phyloP scores from a whole-genome alignment of 331 rosid genomes.

The Dryas integrifolia region DNA sequence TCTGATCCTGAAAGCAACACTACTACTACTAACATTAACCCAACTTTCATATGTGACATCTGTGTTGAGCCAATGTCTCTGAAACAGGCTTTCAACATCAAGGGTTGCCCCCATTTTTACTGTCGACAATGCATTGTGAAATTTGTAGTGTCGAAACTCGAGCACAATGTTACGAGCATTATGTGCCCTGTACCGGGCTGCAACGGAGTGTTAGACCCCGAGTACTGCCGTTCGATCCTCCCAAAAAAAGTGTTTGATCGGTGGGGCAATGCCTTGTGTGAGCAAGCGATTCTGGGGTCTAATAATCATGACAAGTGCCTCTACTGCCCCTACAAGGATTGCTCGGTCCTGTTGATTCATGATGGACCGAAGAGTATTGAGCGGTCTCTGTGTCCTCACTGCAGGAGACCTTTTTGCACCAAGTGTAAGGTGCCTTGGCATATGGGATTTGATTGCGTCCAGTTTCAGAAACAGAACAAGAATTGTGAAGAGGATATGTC shows the following conservation, averaged over 20 bases:
- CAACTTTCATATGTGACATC: not conserved
- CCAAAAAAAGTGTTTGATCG: not conserved
- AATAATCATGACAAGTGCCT: no score
- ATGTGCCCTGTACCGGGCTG: slow-evolving; percentile 13
- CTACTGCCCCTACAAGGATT: no score
- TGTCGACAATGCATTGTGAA: slow-evolving; percentile 3
- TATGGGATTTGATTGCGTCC: not conserved
- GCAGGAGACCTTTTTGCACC: slow-evolving; percentile 1
- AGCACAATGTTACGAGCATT: not conserved
- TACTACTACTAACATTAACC: no score
- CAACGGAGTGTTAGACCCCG: not conserved
- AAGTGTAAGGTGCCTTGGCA: slow-evolving; percentile 19
- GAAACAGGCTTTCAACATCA: not conserved
- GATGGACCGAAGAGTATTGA: no score
- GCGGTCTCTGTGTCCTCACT: not conserved
- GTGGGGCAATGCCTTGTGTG: slow-evolving; percentile 8
- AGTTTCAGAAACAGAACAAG: not conserved
- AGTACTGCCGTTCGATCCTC: not conserved
- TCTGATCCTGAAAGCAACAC: no score
- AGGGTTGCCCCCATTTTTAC: not conserved
- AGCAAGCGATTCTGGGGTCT: not conserved
- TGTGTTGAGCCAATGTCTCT: not conserved
- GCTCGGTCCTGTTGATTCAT: no score
- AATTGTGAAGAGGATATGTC: not conserved
- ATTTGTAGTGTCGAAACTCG: not conserved